Evolutionary conservation across 1,139 yeast species (phyloP).

Genomic region (Nakaseomyces glabratus): DNA sequence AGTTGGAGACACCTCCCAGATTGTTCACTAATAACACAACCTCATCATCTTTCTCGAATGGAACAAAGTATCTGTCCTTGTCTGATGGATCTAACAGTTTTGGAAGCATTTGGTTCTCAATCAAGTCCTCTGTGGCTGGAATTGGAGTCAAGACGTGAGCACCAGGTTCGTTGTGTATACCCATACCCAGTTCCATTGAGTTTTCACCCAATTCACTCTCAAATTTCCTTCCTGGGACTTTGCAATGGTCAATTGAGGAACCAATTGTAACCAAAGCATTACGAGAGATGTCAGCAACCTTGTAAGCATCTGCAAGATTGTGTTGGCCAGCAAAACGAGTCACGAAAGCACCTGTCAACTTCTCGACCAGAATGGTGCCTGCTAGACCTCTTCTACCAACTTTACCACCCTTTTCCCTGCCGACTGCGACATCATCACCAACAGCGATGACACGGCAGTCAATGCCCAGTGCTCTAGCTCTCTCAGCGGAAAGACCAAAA

Average conservation of each 20-base stretch:
- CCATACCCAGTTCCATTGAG: conserved; percentile 88
- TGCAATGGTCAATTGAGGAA: conserved; percentile 80
- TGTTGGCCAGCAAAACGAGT: conserved; percentile 37
- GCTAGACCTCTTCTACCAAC: conserved; percentile 93
- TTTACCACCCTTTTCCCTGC: conserved; percentile 72
- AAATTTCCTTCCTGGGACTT: conserved; percentile 70
- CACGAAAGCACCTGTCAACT: conserved; percentile 71
- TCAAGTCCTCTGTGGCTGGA: conserved; percentile 52
- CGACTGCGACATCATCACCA: conserved; percentile 91
- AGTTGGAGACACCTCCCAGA: conserved; percentile 75
- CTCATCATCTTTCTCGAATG: conserved; percentile 54
- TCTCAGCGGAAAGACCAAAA: conserved; percentile 83
- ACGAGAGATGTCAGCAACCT: conserved; percentile 53
- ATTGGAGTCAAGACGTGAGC: conserved; percentile 60
- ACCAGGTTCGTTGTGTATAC: conserved; percentile 94
- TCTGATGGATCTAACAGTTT: conserved; percentile 49
- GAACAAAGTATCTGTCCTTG: conserved; percentile 61
- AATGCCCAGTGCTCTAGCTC: conserved; percentile 70
- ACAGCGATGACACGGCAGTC: conserved; percentile 66
- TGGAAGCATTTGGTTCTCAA: conserved; percentile 43
- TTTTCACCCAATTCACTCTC: conserved; percentile 46
- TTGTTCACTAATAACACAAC: conserved; percentile 65
- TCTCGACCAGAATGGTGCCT: conserved; percentile 81
- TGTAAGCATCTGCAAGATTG: conserved; percentile 43
- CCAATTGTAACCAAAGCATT: conserved; percentile 74